These are phyloP conservation scores for Agrocybe pediades DNA, from an alignment of 768 basidiomycete species.

Conservation along the genomic window DNA sequence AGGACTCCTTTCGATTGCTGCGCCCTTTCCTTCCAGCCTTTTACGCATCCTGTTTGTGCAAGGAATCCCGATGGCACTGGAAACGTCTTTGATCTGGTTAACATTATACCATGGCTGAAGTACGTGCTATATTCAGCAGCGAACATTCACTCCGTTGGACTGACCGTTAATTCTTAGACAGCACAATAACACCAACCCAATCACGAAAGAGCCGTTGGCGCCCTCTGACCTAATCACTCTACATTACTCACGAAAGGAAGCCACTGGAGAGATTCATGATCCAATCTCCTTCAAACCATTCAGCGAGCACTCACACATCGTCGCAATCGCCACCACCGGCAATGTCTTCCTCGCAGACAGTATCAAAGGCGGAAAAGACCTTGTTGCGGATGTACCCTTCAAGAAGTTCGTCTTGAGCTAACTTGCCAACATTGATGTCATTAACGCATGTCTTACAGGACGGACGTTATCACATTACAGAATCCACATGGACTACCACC, in stretches of 20 bases:
- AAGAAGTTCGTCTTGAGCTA: constrained; percentile 66
- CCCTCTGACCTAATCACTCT: constrained; percentile 79
- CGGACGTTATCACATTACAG: constrained; percentile 93
- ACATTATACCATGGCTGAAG: constrained; percentile 96
- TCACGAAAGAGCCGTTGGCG: constrained; percentile 70
- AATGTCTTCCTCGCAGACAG: constrained; percentile 95
- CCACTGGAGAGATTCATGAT: constrained; percentile 88
- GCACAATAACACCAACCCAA: constrained; percentile 79
- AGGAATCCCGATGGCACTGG: constrained; percentile 82
- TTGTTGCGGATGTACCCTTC: constrained; percentile 84
- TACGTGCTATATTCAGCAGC: constrained; percentile 34
- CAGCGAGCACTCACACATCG: constrained; percentile 94
- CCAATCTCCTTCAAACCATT: constrained; percentile 98
- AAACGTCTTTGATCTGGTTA: constrained; percentile 83
- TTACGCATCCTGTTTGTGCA: constrained; percentile 85
- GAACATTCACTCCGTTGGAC: neutral
- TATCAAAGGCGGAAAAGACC: constrained; percentile 80
- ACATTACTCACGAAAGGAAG: constrained; percentile 78
- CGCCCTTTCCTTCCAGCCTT: constrained; percentile 88
- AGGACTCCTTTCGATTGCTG: constrained; percentile 90
- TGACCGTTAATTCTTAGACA: constrained; percentile 48
- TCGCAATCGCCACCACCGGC: constrained; percentile 85
- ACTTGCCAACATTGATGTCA: neutral
- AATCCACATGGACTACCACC: constrained; percentile 82
- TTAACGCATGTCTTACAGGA: constrained; percentile 39